Base-by-base conservation (phyloP, 2,329 filamentous ascomycete species). In the Plenodomus biglobosus region DNA sequence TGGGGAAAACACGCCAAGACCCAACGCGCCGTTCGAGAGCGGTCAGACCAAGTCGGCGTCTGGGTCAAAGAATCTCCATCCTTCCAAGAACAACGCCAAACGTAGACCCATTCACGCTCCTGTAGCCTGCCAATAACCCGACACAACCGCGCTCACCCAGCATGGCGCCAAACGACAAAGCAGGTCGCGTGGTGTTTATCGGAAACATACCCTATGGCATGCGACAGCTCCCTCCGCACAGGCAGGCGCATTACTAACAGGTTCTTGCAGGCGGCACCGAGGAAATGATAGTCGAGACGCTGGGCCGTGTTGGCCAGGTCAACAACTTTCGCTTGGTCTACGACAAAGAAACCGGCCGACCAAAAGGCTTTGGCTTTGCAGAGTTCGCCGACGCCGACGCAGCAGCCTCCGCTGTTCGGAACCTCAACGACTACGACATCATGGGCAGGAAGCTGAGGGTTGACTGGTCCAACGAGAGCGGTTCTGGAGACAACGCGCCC, bases 291-390 rank as follows among this genome's bases (percentile, higher is more conserved):
- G 87, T 87, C 68, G 90, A 96, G 62, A 95, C 95, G 52, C 95
- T 97, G 72, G 89, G 86, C 69, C 87, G 88, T 56, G 91, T 89
- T 44, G 94, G 94, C 49, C 89, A 92, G 58, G 92, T 97, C 1
- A 80, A 95, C 50, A 92, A 88, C 70, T 97, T 97, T 71, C 85
- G 92, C 43, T 81, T 97, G 40, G 92, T 97, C 56, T 95, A 96
- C 74, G 95, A 97, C 76, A 88, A 91, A 44, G 92, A 97, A 66
- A 96, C 92, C 2, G 92, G 92, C 36, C 85, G 90, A 47, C 92
- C 94, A 1, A 97, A 96, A 73, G 94, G 94, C 16, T 99, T 96
- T 70, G 94, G 94, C 30, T 99, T 97, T 65, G 89, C 92, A 65
- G 92, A 97, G 71, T 99, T 95, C 68, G 88, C 90, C 46, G 94